Percentiles rank a stretch among this genome's conserved stretches.
Evolutionary conservation across 495 filamentous ascomycete genomes (phyloP).

Genomic region (Lasiosphaeria miniovina): DNA sequence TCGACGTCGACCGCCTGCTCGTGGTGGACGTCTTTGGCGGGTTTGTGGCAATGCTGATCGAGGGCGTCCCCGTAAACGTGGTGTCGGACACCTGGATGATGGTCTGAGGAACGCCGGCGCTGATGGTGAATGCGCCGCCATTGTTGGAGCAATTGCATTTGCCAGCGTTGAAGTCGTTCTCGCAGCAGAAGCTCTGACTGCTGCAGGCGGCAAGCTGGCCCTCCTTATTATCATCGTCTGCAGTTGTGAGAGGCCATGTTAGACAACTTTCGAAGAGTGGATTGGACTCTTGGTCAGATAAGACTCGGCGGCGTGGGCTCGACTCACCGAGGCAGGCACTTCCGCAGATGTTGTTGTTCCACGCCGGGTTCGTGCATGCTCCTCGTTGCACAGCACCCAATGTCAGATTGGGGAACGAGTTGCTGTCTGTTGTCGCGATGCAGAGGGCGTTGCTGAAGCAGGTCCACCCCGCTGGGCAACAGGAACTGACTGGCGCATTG

Average conservation of each 20-base stretch:
- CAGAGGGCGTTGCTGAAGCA: slow-evolving; percentile 37
- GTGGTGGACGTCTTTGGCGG: background rate
- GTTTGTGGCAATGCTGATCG: slow-evolving; percentile 9
- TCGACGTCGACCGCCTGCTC: background rate
- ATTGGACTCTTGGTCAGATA: background rate
- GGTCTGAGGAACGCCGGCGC: slow-evolving; percentile 23
- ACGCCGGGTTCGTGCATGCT: slow-evolving; percentile 31
- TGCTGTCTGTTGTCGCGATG: slow-evolving; percentile 27
- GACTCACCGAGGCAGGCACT: slow-evolving; percentile 32
- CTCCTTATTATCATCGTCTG: slow-evolving; percentile 17
- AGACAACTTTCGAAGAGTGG: background rate
- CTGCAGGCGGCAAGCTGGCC: slow-evolving; percentile 28
- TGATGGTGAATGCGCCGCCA: slow-evolving; percentile 21
- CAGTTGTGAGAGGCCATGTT: too few species aligned
- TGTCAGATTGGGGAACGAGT: slow-evolving; percentile 20
- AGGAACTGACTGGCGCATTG: slow-evolving; percentile 19
- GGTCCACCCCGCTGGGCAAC: slow-evolving; percentile 34
- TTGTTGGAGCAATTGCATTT: slow-evolving; percentile 26
- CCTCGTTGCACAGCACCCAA: slow-evolving; percentile 25
- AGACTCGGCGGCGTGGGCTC: background rate
- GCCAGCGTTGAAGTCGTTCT: slow-evolving; percentile 20
- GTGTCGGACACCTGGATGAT: slow-evolving; percentile 29
- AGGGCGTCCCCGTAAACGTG: slow-evolving; percentile 13
- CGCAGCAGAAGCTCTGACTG: slow-evolving; percentile 31
- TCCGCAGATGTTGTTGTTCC: slow-evolving; percentile 32